These are phyloP conservation scores for Beauveria sp. DNA, from an alignment of 2,329 filamentous ascomycete species.

Conservation along the genomic window DNA sequence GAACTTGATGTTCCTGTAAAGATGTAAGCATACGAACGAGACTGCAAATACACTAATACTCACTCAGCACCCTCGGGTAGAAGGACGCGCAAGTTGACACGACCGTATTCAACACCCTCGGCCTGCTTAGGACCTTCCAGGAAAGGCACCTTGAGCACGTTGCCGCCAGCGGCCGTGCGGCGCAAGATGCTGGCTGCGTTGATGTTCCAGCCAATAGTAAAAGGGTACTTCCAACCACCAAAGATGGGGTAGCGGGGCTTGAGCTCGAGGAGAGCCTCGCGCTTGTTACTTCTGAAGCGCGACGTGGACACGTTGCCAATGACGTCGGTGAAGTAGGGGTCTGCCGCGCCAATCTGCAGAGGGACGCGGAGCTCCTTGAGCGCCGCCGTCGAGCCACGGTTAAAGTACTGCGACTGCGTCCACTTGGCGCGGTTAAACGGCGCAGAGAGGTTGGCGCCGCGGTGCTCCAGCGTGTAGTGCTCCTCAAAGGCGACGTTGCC, in stretches of 20 bases:
- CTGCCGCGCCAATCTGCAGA: slow-evolving; percentile 68
- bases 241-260: slow-evolving; percentile 96
- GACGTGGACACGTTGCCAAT: slow-evolving; percentile 97
- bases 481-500: slow-evolving; percentile 95
- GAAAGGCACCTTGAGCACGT: slow-evolving; percentile 84
- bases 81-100: slow-evolving; percentile 71
- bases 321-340: slow-evolving; percentile 91
- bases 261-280: slow-evolving; percentile 77
- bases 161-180: slow-evolving; percentile 57
- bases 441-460: slow-evolving; percentile 67
- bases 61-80: slow-evolving; percentile 86
- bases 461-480: slow-evolving; percentile 80
- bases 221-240: slow-evolving; percentile 96
- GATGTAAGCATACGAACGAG: slow-evolving; percentile 24
- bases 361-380: slow-evolving; percentile 77
- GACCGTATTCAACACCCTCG: slow-evolving; percentile 81
- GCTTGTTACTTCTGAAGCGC: slow-evolving; percentile 67
- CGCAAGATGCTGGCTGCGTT: slow-evolving; percentile 72
- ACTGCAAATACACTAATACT: slow-evolving; percentile 27
- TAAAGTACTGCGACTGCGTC: slow-evolving; percentile 66
- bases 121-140: slow-evolving; percentile 80
- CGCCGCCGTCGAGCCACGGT: slow-evolving; percentile 60
- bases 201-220: slow-evolving; percentile 93
- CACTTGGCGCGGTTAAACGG: slow-evolving; percentile 73
- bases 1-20: slow-evolving; percentile 68